Base-by-base conservation (phyloP, 768 basidiomycete genomes). In the Guyanaporus albipodus region DNA sequence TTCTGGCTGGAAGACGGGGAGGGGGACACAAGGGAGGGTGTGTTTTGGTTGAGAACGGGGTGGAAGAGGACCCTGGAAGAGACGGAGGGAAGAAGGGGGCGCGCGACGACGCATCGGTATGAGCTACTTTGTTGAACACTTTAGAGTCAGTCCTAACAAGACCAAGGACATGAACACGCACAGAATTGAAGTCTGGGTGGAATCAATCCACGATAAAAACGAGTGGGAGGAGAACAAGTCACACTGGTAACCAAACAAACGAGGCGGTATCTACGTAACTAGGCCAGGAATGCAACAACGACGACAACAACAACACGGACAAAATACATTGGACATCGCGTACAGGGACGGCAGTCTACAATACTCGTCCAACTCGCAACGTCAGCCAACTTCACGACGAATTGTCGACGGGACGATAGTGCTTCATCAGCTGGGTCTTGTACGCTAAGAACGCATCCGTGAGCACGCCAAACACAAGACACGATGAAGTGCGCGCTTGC, bases 71-170 rank as follows among this genome's bases (percentile, higher is more conserved):
- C 84, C 86, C 29, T 70, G 64, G 46, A 75, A 66, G 46, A 88
- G 76, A 38, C 72, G 77, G 49, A 89, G 78, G 23, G 83, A 73
- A 35, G 79, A 73, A 6, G 87, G 87, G 1, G 87, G 81, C 24
- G 77, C 69, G 24, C 87, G 82, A 57, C 85, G 82, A 43, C 77
- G 74, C 84, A 87, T 87, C n/a, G n/a, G n/a, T n/a, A n/a, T n/a
- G n/a, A n/a, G n/a, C n/a, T n/a, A n/a, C n/a, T n/a, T n/a, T n/a
- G n/a, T n/a, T n/a, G n/a, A n/a, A n/a, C n/a, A n/a, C n/a, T n/a
- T n/a, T n/a, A n/a, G n/a, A n/a, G n/a, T n/a, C n/a, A n/a, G n/a
- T n/a, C n/a, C n/a, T n/a, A n/a, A n/a, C n/a, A n/a, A n/a, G n/a
- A n/a, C n/a, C n/a, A n/a, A n/a, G n/a, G 19, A 18, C 10, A 9